These are phyloP conservation scores for Fusarium subglutinans DNA, from an alignment of 2,329 filamentous ascomycete species.

Conservation along the genomic window DNA sequence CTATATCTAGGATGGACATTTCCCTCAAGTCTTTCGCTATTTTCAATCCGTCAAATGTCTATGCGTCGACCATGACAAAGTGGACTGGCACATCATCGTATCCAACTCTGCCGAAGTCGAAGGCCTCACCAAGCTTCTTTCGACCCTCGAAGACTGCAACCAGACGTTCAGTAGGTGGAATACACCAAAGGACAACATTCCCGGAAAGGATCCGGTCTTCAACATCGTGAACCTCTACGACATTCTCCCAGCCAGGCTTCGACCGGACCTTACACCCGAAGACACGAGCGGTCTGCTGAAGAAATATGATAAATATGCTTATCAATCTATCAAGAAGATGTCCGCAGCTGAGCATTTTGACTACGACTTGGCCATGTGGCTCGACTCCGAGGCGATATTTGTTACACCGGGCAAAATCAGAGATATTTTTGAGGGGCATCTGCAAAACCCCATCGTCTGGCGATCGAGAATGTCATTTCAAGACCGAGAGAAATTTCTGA, in stretches of 20 bases:
- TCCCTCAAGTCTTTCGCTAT: not conserved
- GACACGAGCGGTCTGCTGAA: not conserved
- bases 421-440: accelerated
- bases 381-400: not conserved
- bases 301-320: not conserved
- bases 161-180: not conserved
- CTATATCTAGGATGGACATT: not conserved
- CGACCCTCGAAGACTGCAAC: not conserved
- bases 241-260: not conserved
- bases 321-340: not conserved
- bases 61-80: not conserved
- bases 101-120: not conserved
- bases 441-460: not conserved
- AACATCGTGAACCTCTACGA: not conserved
- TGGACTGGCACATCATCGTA: not conserved
- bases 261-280: not conserved
- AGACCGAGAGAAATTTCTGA: not conserved
- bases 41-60: not conserved
- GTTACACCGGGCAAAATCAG: not conserved
- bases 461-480: not conserved
- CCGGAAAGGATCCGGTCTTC: not conserved
- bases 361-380: not conserved
- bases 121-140: not conserved
- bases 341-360: not conserved
- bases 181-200: not conserved